Evolutionary conservation across 177 flowering plant species (phyloP).

Genomic region (Vitis hybrid): DNA sequence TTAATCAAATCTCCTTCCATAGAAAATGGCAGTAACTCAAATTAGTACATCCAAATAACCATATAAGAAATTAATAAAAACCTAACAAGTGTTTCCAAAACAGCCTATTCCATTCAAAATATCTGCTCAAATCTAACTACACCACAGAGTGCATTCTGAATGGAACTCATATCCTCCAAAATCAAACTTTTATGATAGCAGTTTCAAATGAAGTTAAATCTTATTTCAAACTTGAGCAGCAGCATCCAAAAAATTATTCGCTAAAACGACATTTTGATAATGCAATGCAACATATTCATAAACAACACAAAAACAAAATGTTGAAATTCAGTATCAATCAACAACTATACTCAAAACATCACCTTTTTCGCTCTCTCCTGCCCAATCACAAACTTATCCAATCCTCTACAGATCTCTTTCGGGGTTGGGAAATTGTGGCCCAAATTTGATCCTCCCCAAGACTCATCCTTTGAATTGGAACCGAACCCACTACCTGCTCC

Average conservation of each 20-base stretch:
- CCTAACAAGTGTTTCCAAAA: no score
- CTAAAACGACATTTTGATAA: background rate
- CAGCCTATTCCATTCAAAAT: no score
- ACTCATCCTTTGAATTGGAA: constrained; percentile 52
- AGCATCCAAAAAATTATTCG: background rate
- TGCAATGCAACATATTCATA: background rate
- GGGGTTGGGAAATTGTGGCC: constrained; percentile 83
- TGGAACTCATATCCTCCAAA: background rate
- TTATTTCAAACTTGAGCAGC: no score
- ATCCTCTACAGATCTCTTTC: constrained; percentile 84
- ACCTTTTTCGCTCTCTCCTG: constrained; percentile 96
- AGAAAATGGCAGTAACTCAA: no score
- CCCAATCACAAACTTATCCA: constrained; percentile 95
- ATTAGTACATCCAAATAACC: no score
- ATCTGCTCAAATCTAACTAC: no score
- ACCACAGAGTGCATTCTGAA: no score
- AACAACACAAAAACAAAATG: background rate
- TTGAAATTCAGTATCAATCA: background rate
- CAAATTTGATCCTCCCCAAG: constrained; percentile 86
- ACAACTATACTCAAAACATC: background rate
- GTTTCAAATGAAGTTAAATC: no score
- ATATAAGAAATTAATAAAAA: no score
- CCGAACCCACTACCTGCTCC: constrained; percentile 48
- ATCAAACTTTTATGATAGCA: no score
- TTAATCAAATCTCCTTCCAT: no score